Conservation (phyloP, 2,329 filamentous ascomycete species). For the Metarhizium anisopliae region DNA sequence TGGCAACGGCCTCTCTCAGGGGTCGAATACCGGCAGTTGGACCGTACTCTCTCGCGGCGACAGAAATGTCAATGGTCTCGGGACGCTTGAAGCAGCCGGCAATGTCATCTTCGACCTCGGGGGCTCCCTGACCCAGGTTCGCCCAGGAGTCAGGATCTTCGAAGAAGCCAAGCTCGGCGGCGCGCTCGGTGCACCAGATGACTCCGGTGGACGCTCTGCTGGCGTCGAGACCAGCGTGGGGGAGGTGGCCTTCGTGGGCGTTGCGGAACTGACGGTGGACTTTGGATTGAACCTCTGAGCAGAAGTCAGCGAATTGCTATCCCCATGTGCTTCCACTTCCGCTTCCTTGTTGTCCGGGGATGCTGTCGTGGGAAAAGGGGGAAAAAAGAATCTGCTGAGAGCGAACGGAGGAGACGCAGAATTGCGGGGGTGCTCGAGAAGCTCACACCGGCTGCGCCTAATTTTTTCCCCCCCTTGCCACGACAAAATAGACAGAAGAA, state of each 20-base stretch:
- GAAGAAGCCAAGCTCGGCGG: constrained; percentile 77
- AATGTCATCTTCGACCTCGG: constrained; percentile 90
- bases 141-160: constrained; percentile 81
- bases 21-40: constrained; percentile 92
- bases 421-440: too few relatives aligned
- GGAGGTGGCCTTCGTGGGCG: constrained; percentile 83
- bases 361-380: too few relatives aligned
- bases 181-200: constrained; percentile 85
- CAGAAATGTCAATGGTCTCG: constrained; percentile 65
- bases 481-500: too few relatives aligned
- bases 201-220: constrained; percentile 86
- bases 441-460: too few relatives aligned
- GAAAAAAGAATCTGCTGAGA: too few relatives aligned
- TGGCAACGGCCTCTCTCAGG: constrained; percentile 78
- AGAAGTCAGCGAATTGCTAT: constrained; percentile 8
- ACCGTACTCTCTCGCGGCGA: constrained; percentile 79
- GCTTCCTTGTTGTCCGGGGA: too few relatives aligned
- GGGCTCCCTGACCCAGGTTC: constrained; percentile 88
- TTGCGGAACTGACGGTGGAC: constrained; percentile 84
- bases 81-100: constrained; percentile 81
- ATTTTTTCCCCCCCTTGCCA: too few relatives aligned
- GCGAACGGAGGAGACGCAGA: too few relatives aligned
- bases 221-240: constrained; percentile 84
- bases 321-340: too few relatives aligned
- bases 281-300: constrained; percentile 68